Percentiles rank a stretch among this genome's conserved stretches.
phyloP scores from a whole-genome alignment of 768 basidiomycete genomes.

The Leccinum rimulosum region DNA sequence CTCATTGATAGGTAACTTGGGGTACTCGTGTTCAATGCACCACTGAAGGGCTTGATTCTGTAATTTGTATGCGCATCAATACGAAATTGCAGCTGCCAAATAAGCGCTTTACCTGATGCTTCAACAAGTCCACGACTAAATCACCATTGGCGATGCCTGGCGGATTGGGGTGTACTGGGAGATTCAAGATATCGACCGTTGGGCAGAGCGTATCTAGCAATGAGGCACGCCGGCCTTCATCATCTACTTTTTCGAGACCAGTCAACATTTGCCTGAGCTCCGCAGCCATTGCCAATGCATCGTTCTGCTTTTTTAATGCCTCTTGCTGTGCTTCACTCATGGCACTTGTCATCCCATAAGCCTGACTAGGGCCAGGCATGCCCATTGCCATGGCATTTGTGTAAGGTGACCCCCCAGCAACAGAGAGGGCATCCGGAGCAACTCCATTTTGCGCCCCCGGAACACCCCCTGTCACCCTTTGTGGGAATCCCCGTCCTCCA shows the following conservation, averaged over 20 bases:
- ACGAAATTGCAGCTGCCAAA: neutral
- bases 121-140: constrained; percentile 69
- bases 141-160: constrained; percentile 67
- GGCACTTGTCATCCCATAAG: constrained; percentile 4
- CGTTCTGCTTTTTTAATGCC: constrained; percentile 31
- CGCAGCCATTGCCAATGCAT: constrained; percentile 55
- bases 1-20: constrained; percentile 63
- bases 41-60: constrained; percentile 84
- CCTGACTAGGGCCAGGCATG: constrained; percentile 22
- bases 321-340: constrained; percentile 37
- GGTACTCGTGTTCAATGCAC: constrained; percentile 82
- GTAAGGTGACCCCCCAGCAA: constrained; percentile 16
- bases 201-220: constrained; percentile 69
- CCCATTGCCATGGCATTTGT: constrained; percentile 18
- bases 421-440: constrained; percentile 5
- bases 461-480: constrained; percentile 9
- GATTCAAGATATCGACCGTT: constrained; percentile 64
- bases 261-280: constrained; percentile 66
- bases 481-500: constrained; percentile 53
- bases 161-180: constrained; percentile 70
- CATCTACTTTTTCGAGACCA: constrained; percentile 72
- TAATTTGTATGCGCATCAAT: neutral
- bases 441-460: constrained; percentile 23
- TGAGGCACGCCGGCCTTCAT: constrained; percentile 68
- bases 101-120: constrained; percentile 62